Base-by-base conservation (phyloP, 768 basidiomycete genomes). In the Mycena kentingensis region DNA sequence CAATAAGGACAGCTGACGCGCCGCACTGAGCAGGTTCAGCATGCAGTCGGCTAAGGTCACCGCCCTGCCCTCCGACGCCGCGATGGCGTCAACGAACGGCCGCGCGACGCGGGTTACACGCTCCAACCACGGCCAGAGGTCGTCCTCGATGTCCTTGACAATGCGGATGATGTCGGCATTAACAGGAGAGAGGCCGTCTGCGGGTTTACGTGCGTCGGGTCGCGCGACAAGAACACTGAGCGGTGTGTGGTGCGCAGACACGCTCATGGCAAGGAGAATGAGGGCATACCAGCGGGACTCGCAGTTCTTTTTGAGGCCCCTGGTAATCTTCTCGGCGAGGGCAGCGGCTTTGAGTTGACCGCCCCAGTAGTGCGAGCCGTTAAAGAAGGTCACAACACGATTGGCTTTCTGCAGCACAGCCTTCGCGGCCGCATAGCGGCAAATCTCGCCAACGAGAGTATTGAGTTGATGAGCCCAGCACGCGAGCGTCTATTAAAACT, bases 361-460 rank as follows among this genome's bases (percentile, higher is more conserved):
- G n/a, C 70, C 65, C 67, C 69, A 70, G 51, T 67, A 69, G 37
- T 71, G 69, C 3, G 66, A 71, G 2, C 49, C 24, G 45, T 67
- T 64, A 60, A 71, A 70, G 51, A 70, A 71, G 5, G 63, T 46
- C 3, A 70, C 66, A 24, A 69, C n/a, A n/a, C n/a, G n/a, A n/a
- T n/a, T n/a, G n/a, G n/a, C n/a, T n/a, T n/a, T n/a, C n/a, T n/a
- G n/a, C n/a, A n/a, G n/a, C n/a, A n/a, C n/a, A n/a, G n/a, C n/a
- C n/a, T n/a, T n/a, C n/a, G n/a, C n/a, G n/a, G n/a, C n/a, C n/a
- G n/a, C n/a, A n/a, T n/a, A n/a, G n/a, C n/a, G n/a, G n/a, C n/a
- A n/a, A n/a, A n/a, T n/a, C n/a, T n/a, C n/a, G n/a, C n/a, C n/a
- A n/a, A n/a, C n/a, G n/a, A n/a, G n/a, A n/a, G n/a, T n/a, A n/a